Conservation (phyloP, 495 filamentous ascomycete species). For the Penicillium flavigenum region DNA sequence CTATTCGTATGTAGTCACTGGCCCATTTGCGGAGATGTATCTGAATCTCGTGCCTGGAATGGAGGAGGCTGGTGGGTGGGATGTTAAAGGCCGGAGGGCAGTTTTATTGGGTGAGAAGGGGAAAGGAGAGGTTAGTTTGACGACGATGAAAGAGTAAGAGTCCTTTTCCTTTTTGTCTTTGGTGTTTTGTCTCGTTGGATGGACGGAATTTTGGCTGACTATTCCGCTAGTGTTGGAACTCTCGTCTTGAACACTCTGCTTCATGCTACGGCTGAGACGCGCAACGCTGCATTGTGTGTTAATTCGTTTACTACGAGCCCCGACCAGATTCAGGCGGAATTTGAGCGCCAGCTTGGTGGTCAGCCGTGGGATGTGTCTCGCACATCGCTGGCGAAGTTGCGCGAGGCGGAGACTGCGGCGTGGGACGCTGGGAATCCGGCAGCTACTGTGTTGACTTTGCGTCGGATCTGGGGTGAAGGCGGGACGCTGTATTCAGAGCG, state of each 20-base stretch:
- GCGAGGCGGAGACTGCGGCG: slow-evolving; percentile 51
- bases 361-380: slow-evolving; percentile 52
- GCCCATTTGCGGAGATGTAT: slow-evolving; percentile 68
- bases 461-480: slow-evolving; percentile 70
- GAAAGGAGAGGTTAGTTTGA: slow-evolving; percentile 59
- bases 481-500: slow-evolving; percentile 67
- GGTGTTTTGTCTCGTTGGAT: slow-evolving; percentile 1
- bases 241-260: slow-evolving; percentile 60
- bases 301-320: slow-evolving; percentile 70
- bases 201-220: slow-evolving; percentile 8
- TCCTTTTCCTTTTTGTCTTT: slow-evolving; percentile 13
- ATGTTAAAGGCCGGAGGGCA: slow-evolving; percentile 54
- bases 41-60: slow-evolving; percentile 37
- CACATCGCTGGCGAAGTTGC: slow-evolving; percentile 51
- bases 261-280: slow-evolving; percentile 48
- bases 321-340: slow-evolving; percentile 60
- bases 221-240: slow-evolving; percentile 56
- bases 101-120: slow-evolving; percentile 56
- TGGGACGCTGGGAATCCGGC: slow-evolving; percentile 54
- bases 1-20: slow-evolving; percentile 65
- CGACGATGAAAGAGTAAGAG: slow-evolving; percentile 64
- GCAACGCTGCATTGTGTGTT: slow-evolving; percentile 59
- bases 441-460: slow-evolving; percentile 58
- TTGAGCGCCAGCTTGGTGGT: slow-evolving; percentile 60
- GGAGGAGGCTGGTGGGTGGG: slow-evolving; percentile 52